Evolutionary conservation across 192 early-diverging fungal genomes (phyloP), one percentile per base, ranked within the genome.

Genomic region (Coemansia sp.): DNA sequence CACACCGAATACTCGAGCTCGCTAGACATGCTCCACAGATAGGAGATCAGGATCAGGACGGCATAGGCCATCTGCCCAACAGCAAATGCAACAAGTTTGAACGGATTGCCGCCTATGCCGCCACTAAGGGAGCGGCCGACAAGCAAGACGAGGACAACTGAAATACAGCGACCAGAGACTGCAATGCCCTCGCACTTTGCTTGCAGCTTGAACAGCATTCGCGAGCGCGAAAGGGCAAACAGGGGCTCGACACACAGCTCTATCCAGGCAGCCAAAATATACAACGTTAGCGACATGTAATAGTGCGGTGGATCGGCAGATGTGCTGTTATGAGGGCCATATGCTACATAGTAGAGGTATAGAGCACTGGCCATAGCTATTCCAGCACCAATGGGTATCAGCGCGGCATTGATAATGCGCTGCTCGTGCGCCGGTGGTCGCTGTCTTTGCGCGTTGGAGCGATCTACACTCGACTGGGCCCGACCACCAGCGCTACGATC

Each of bases 211-310:
- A 94, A 94, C 73, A 90, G 79, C 20, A 96, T 73, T 35, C 83
- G 84, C 59, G 86, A 86, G 34, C 90, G 84, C 0, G 89, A 85
- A 14, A 91, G 66, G 31, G 93, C 87, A 76, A 89, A 96, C 35
- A 97, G 70, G 8, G 97, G 97, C 74, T 99, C 97, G 13, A 89
- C 83, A 1, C 84, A 42, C 1, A 99, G 73, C 76, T 99, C 97
- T 11, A 93, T 59, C 62, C 91, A 83, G 3, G 94, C 91, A 0
- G 93, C 87, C 9, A 88, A 28, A 24, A 90, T 85, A 65, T 93
- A 95, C 16, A 94, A 33, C 3, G 75, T 56, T 9, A 93, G 79
- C 24, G 89, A 83, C 13, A 71, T 38, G 5, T 74, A 68, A 60
- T 88, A 88, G 28, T 83, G 76, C 20, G 89, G 85, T 45, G 75